These are phyloP conservation scores for Lepidium africanum DNA, from an alignment of 345 rosid genomes.

Conservation along the genomic window DNA sequence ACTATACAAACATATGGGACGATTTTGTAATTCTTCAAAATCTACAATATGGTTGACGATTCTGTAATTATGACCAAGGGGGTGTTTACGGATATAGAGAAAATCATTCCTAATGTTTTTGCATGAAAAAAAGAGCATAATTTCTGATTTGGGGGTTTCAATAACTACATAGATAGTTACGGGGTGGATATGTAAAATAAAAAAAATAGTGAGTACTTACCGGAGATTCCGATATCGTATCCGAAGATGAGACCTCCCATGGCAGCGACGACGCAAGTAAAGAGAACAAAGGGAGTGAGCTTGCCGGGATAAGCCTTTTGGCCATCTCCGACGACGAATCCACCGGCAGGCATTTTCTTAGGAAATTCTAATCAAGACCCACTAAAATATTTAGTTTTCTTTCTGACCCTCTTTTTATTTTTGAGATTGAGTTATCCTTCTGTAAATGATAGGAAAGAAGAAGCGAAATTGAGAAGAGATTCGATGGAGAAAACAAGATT, in stretches of 20 bases:
- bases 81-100: background rate
- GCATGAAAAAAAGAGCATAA: background rate
- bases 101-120: background rate
- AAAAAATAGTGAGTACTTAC: slow-evolving; percentile 26
- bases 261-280: slow-evolving; percentile 89
- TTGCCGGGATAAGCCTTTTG: slow-evolving; percentile 76
- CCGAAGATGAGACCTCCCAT: slow-evolving; percentile 99
- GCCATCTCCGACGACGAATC: slow-evolving; percentile 37
- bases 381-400: background rate
- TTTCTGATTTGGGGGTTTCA: background rate
- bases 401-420: background rate
- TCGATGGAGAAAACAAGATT: slow-evolving; percentile 8
- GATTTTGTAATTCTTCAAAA: background rate
- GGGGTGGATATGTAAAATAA: background rate
- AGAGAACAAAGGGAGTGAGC: slow-evolving; percentile 61
- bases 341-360: slow-evolving; percentile 48
- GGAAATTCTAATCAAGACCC: background rate
- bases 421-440: background rate
- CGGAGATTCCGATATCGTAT: slow-evolving; percentile 92
- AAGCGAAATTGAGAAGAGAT: background rate
- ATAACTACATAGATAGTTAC: background rate
- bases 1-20: background rate
- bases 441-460: background rate
- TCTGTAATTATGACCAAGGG: background rate
- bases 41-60: background rate